Conservation (phyloP, 805 yeast genomes). For the Scheffersomyces lignosus region DNA sequence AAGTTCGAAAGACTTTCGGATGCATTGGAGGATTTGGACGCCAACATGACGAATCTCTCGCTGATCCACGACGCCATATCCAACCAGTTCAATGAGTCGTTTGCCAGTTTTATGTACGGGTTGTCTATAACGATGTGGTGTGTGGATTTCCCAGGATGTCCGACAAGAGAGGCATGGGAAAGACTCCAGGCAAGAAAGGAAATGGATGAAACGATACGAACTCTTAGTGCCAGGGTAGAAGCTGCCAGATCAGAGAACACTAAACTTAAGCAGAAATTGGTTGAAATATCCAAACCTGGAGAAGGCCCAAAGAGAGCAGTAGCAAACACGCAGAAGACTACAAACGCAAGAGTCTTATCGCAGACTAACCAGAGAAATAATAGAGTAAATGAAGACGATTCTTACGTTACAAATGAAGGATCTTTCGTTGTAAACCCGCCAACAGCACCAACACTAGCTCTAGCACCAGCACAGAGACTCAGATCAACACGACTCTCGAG, state of each 20-base stretch:
- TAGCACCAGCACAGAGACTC: background rate
- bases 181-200: conserved; percentile 23
- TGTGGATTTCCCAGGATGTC: conserved; percentile 60
- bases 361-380: background rate
- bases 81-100: conserved; percentile 68
- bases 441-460: background rate
- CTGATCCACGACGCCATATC: conserved; percentile 61
- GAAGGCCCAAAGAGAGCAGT: conserved; percentile 1
- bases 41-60: conserved; percentile 57
- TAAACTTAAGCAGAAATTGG: conserved; percentile 19
- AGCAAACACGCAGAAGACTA: background rate
- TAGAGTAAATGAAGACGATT: conserved; percentile 16
- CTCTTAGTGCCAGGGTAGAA: conserved; percentile 18
- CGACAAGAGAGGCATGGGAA: conserved; percentile 35
- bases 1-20: conserved; percentile 48
- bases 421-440: conserved; percentile 29
- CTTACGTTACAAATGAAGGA: conserved; percentile 23
- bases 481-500: conserved; percentile 10
- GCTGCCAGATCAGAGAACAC: conserved; percentile 23
- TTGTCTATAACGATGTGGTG: conserved; percentile 86
- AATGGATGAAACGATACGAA: conserved; percentile 20
- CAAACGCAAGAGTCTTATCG: background rate
- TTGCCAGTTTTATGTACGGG: conserved; percentile 77
- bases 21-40: conserved; percentile 54
- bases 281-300: conserved; percentile 2